Base-by-base conservation (phyloP, 1,284 basidiomycete species). In the Cystobasidium sp. region DNA sequence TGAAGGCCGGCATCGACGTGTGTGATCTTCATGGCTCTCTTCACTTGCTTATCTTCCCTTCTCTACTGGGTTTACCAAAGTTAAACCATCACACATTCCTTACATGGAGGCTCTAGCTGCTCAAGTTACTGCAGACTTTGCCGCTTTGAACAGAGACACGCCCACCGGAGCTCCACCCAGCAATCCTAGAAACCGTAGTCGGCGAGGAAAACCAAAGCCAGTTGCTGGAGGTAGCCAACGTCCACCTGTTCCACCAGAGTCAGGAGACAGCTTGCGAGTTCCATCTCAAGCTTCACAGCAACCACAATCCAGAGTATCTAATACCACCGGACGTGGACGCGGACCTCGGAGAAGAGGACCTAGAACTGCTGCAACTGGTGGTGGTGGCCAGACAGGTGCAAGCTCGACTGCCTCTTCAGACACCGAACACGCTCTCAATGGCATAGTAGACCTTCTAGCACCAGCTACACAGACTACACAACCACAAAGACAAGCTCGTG, bases 331-430 rank as follows among this genome's bases (percentile, higher is more conserved):
- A 41, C 62, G 51, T 24, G 69, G 49, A 5, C 46, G 70, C 0
- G 70, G 63, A 22, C 52, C 47, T 12, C 39, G 62, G 41, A 22
- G 47, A 46, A 55, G 24, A 53, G 67, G 71, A 9, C 20, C 58
- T n/a, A 22, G 68, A 49, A 53, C 37, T 31, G 31, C 31, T 31
- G 31, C 31, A 31, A 31, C 31, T 49, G 24, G 56, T n/a, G 41
- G 51, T 24, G 31, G 44, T 18, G n/a, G 14, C 24, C 43, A 20
- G 20, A 39, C 24, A 51, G 61, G 68, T 16, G 64, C 62, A 41
- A 49, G 62, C 44, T 52, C 53, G 22, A 68, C 67, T 49, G 61
- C 65, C 51, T 74, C 72, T n/a, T 65, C 70, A n/a, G 70, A 65
- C 22, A 58, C 56, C 39, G 70, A 73, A 58, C 37, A 52, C 47